These are phyloP conservation scores for Penicillium sp. DNA, from an alignment of 2,329 filamentous ascomycete species.

Conservation along the genomic window DNA sequence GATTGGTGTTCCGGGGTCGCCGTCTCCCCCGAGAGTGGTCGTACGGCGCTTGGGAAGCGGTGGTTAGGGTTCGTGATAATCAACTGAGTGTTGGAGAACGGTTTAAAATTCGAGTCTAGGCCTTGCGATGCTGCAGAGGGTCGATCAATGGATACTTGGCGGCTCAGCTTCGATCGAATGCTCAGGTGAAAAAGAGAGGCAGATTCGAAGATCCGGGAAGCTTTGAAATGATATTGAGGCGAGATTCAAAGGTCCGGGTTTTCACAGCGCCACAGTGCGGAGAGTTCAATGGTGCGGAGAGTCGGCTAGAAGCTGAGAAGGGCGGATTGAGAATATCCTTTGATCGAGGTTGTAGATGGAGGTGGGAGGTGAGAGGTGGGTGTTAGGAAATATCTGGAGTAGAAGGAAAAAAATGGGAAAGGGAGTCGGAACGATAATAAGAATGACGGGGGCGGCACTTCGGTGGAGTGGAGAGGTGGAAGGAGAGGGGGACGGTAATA, in stretches of 20 bases:
- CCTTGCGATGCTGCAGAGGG: conserved; percentile 21
- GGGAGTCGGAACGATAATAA: conserved; percentile 29
- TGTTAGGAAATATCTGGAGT: conserved; percentile 10
- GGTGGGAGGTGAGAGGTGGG: conserved; percentile 1
- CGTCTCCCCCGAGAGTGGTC: conserved; percentile 46
- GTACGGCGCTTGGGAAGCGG: conserved; percentile 39
- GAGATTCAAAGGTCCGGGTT: conserved; percentile 11
- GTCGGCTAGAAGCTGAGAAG: conserved; percentile 7
- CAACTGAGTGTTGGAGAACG: conserved; percentile 9
- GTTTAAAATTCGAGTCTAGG: conserved; percentile 15
- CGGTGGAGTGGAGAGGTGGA: conserved; percentile 23
- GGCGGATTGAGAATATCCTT: conserved; percentile 21
- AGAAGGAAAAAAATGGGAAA: conserved; percentile 6
- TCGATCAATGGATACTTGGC: conserved; percentile 20
- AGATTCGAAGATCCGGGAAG: conserved; percentile 1
- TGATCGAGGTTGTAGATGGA: not conserved
- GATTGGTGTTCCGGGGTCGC: conserved; percentile 42
- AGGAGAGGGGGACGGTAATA: conserved; percentile 25
- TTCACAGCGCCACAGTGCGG: conserved; percentile 23
- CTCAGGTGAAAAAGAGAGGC: conserved; percentile 1
- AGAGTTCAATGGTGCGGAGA: conserved; percentile 5
- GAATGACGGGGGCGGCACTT: conserved; percentile 29
- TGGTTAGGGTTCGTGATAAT: conserved; percentile 20
- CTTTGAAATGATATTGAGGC: not conserved
- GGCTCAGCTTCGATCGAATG: conserved; percentile 21